Base-by-base conservation (phyloP, 441 rosid species). In the Erysimum pusillum region DNA sequence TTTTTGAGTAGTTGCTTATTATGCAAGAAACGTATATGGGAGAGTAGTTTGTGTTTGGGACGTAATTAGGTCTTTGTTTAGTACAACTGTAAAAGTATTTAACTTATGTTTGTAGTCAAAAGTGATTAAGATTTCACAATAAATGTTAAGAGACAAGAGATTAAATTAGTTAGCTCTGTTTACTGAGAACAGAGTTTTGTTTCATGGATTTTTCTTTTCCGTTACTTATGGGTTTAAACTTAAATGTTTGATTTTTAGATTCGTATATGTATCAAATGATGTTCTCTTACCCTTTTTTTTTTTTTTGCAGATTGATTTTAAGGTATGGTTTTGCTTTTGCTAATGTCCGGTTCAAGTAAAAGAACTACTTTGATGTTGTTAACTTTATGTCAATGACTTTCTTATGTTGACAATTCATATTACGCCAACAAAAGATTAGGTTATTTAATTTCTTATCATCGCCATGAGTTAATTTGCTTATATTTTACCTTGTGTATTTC, bases 291-390 rank as follows among this genome's bases (percentile, higher is more conserved):
- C n/a, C n/a, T 42, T n/a, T 3, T 28, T 38, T 38, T n/a, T 32
- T 57, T 57, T 58, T 17, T 36, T 35, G 64, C 64, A 36, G 31
- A 36, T 60, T 36, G 46, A 60, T 35, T 20, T 36, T 18, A 38
- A 60, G 46, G 10, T 60, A 8, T 46, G 52, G 52, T 9, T 46
- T 15, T 38, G n/a, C n/a, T n/a, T n/a, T n/a, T n/a, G 46, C 3
- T 60, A 32, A 38, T 60, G 31, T 60, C 5, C 0, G 64, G 10
- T 17, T 36, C 46, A 60, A 17, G 64, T n/a, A 60, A n/a, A 36
- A 36, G 25, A 18, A 6, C 46, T 60, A 9, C n/a, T n/a, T n/a
- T n/a, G n/a, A n/a, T n/a, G n/a, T n/a, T n/a, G n/a, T n/a, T n/a
- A n/a, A n/a, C n/a, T n/a, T n/a, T n/a, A n/a, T n/a, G n/a, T n/a